phyloP scores from a whole-genome alignment of 192 early-diverging fungal genomes.

The Linnemannia exigua region DNA sequence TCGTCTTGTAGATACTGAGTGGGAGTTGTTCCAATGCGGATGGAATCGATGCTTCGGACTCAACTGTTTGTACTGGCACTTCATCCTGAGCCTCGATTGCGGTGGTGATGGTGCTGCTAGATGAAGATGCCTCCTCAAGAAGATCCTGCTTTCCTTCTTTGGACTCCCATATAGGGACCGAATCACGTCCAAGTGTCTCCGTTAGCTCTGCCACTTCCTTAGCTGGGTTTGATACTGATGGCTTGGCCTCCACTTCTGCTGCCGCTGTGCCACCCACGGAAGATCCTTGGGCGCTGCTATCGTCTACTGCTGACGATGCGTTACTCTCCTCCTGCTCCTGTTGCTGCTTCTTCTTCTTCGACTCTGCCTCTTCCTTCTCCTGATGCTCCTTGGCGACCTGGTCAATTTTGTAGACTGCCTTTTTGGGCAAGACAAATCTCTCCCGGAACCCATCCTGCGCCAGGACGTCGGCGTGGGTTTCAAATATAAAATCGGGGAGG shows the following conservation, averaged over 20 bases:
- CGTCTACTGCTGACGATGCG: background rate
- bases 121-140: background rate
- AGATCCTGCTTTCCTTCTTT: background rate
- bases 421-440: conserved; percentile 37
- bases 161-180: conserved; percentile 15
- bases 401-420: conserved; percentile 51
- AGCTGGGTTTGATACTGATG: background rate
- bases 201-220: background rate
- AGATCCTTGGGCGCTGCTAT: background rate
- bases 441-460: conserved; percentile 50
- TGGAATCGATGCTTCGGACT: conserved; percentile 44
- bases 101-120: background rate
- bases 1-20: conserved; percentile 43
- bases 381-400: conserved; percentile 41
- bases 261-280: background rate
- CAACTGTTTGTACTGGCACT: conserved; percentile 32
- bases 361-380: conserved; percentile 27
- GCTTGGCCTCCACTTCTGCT: background rate
- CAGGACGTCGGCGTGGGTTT: conserved; percentile 43
- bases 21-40: conserved; percentile 48
- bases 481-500: conserved; percentile 14
- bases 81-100: background rate
- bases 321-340: conserved; percentile 9
- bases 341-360: conserved; percentile 20
- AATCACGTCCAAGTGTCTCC: conserved; percentile 24